These are phyloP conservation scores for Zygosaccharomyces sapae DNA, from an alignment of 1,139 yeast species.

Conservation along the genomic window DNA sequence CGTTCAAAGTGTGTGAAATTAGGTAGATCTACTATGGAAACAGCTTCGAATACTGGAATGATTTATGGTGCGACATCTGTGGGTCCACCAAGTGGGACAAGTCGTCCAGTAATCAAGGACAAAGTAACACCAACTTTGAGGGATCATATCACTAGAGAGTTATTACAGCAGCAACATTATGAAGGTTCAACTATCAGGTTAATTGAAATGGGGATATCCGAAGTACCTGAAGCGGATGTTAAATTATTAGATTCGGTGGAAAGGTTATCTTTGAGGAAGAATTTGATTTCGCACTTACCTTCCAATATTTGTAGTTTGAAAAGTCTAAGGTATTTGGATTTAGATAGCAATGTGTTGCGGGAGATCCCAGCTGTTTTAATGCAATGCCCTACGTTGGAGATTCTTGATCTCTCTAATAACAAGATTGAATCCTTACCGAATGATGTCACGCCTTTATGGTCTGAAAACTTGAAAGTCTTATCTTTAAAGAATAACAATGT, in stretches of 20 bases:
- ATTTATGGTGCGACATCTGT: conserved; percentile 1
- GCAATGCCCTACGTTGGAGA: conserved; percentile 50
- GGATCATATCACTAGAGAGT: conserved; percentile 18
- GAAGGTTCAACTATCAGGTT: conserved; percentile 27
- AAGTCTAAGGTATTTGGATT: conserved; percentile 57
- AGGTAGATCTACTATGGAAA: conserved; percentile 4
- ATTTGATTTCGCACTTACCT: conserved; percentile 49
- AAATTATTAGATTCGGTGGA: conserved; percentile 45
- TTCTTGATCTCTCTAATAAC: conserved; percentile 65
- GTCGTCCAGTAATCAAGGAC: conserved; percentile 7
- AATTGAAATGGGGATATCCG: conserved; percentile 27
- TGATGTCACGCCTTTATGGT: conserved; percentile 41
- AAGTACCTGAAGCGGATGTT: conserved; percentile 38
- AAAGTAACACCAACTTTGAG: conserved; percentile 7
- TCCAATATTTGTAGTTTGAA: conserved; percentile 44
- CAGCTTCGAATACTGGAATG: background rate
- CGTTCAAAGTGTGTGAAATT: conserved; percentile 2
- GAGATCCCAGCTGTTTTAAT: conserved; percentile 49
- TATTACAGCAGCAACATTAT: conserved; percentile 20
- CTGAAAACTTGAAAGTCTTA: conserved; percentile 47
- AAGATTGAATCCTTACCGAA: conserved; percentile 44
- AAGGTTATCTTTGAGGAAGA: conserved; percentile 52
- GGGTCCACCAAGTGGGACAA: conserved; percentile 3
- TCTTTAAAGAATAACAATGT: conserved; percentile 62
- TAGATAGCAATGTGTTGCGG: conserved; percentile 55